Percentiles rank a stretch among this genome's conserved stretches.
Conservation (phyloP, 257 asterid species). For the Rhazya stricta region DNA sequence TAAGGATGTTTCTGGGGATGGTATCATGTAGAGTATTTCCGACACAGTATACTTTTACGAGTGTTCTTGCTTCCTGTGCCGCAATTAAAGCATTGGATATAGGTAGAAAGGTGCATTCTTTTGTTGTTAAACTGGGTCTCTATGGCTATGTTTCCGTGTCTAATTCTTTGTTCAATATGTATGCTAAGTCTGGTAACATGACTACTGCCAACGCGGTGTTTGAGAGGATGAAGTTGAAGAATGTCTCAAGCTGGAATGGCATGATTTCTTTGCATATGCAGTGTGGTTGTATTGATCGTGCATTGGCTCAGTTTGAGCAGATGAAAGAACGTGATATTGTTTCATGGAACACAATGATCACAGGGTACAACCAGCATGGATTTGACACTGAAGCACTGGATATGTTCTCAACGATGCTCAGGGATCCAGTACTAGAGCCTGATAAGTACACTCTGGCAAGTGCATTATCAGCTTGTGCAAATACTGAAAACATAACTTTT, state of each 20-base stretch:
- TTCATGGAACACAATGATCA: conserved; percentile 79
- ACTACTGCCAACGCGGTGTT: conserved; percentile 43
- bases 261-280: conserved; percentile 65
- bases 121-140: conserved; percentile 56
- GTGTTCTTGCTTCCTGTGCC: conserved; percentile 66
- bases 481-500: conserved; percentile 33
- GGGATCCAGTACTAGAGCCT: conserved; percentile 40
- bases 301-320: conserved; percentile 48
- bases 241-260: conserved; percentile 58
- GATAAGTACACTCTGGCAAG: conserved; percentile 69
- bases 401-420: conserved; percentile 55
- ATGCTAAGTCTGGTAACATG: conserved; percentile 59
- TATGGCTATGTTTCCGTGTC: conserved; percentile 50
- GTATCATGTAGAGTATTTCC: conserved; percentile 40
- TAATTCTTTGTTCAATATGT: conserved; percentile 77
- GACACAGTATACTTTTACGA: conserved; percentile 59
- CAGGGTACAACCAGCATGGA: conserved; percentile 75
- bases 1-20: conserved; percentile 61
- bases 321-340: conserved; percentile 64
- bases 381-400: conserved; percentile 46
- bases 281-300: conserved; percentile 48
- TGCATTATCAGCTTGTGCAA: conserved; percentile 70
- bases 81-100: conserved; percentile 38
- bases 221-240: conserved; percentile 48
- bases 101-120: conserved; percentile 68